phyloP scores from a whole-genome alignment of 495 filamentous ascomycete species.

The Talaromyces stipitatus region DNA sequence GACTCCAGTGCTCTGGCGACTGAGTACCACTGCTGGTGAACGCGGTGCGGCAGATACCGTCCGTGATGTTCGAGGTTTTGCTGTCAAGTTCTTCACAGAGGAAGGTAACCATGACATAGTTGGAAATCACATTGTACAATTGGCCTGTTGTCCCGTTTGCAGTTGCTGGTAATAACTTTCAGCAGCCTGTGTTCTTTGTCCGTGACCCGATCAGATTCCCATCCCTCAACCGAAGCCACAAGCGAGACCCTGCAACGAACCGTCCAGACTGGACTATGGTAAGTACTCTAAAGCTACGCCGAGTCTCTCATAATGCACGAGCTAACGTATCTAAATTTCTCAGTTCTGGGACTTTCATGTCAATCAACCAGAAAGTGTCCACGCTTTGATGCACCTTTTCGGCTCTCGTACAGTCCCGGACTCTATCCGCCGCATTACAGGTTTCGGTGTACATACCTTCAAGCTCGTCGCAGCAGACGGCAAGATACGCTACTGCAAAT shows the following conservation, averaged over 20 bases:
- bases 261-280: conserved; percentile 44
- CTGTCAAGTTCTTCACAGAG: conserved; percentile 69
- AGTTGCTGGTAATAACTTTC: not conserved
- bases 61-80: conserved; percentile 60
- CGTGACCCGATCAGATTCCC: conserved; percentile 51
- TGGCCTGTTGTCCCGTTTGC: conserved; percentile 13
- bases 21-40: conserved; percentile 60
- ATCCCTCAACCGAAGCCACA: conserved; percentile 45
- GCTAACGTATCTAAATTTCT: not conserved
- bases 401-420: conserved; percentile 56
- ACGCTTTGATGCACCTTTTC: conserved; percentile 64
- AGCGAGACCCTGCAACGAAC: conserved; percentile 39
- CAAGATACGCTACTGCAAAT: conserved; percentile 53
- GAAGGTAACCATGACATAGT: conserved; percentile 72
- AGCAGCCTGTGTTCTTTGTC: conserved; percentile 38
- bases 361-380: conserved; percentile 56
- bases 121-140: conserved; percentile 41
- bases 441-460: conserved; percentile 61
- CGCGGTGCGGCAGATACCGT: conserved; percentile 57
- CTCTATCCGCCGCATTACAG: conserved; percentile 54
- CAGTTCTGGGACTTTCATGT: conserved; percentile 53
- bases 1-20: conserved; percentile 49
- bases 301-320: not conserved
- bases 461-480: conserved; percentile 55
- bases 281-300: not conserved